A percentile compares a stretch with the other conserved stretches of the same genome.
phyloP scores from a whole-genome alignment of 177 flowering plant genomes.

The Vitis hybrid region DNA sequence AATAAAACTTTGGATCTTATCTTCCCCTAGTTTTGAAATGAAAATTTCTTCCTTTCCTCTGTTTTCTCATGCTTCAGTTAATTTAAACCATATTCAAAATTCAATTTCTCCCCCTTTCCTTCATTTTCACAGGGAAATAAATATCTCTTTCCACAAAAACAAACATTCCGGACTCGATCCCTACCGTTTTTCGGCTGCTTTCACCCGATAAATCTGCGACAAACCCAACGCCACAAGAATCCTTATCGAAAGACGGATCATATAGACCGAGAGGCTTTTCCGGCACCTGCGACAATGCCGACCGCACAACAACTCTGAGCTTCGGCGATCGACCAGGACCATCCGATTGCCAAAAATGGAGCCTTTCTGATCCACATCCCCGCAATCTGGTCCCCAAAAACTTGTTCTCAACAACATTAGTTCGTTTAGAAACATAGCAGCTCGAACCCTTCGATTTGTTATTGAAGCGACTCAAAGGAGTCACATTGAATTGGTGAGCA shows the following conservation, averaged over 20 bases:
- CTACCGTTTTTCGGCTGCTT: conserved; percentile 79
- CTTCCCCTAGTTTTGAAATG: no score
- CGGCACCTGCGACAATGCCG: conserved; percentile 78
- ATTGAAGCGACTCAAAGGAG: conserved; percentile 15
- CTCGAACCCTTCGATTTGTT: conserved; percentile 17
- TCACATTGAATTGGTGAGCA: conserved; percentile 18
- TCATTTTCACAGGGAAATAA: not conserved
- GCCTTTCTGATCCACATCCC: conserved; percentile 34
- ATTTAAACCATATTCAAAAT: no score
- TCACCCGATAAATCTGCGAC: conserved; percentile 95
- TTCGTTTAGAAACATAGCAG: conserved; percentile 21
- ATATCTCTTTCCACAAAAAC: not conserved
- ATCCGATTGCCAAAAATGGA: conserved; percentile 63
- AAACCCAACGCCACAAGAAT: conserved; percentile 98
- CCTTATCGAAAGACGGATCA: conserved; percentile 88
- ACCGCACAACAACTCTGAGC: conserved; percentile 50
- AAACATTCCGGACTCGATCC: not conserved
- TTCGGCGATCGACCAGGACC: conserved; percentile 68
- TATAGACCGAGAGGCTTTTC: conserved; percentile 96
- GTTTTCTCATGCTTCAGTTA: no score
- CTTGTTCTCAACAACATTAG: conserved; percentile 29
- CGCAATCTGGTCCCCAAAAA: conserved; percentile 51
- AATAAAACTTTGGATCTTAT: no score
- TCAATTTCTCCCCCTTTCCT: no score
- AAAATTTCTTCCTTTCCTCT: no score